Base-by-base conservation (phyloP, 495 filamentous ascomycete genomes). In the Daldinia vernicosa region DNA sequence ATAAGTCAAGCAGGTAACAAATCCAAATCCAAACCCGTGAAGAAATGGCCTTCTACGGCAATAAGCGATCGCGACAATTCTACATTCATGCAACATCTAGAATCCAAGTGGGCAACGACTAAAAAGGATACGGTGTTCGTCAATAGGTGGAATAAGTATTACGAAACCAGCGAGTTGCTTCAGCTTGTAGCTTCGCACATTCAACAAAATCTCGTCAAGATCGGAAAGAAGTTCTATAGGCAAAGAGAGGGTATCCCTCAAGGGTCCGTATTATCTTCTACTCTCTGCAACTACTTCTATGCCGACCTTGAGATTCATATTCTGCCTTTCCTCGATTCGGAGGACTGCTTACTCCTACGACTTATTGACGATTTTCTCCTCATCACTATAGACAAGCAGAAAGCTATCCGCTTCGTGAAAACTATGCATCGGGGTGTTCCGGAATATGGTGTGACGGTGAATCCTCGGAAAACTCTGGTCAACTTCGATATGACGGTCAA, bases 221-320 rank as follows among this genome's bases (percentile, higher is more conserved):
- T 98, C 56, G 94, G 93, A 26, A 94, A 95, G 82, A 92, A 90
- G 58, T 95, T 89, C 79, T 98, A 93, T 74, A 87, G 93, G 12
- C 95, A 98, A 72, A 94, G 90, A 73, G 82, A 86, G 33, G 95
- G 95, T 14, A 97, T 99, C 24, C 94, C 95, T 0, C 95, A 99
- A 78, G 95, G 95, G 37, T 97, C 93, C 0, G 85, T 97, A 0
- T 75, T 99, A 26, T 97, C 94, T 9, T 91, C 88, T 54, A 82
- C 93, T 32, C 84, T 99, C 0, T 98, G 96, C 84, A 98, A 93
- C 76, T 92, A 95, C 75, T 97, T 98, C 76, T 98, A 98, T 75
- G 95, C 91, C 4, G 87, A 94, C 67, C 84, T 99, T 3, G 96
- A 99, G 78, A 71, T 81, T 3, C 80, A 89, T 24, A 79, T 89